phyloP scores from a whole-genome alignment of 1,139 yeast species.

The Saccharomyces hybrid region DNA sequence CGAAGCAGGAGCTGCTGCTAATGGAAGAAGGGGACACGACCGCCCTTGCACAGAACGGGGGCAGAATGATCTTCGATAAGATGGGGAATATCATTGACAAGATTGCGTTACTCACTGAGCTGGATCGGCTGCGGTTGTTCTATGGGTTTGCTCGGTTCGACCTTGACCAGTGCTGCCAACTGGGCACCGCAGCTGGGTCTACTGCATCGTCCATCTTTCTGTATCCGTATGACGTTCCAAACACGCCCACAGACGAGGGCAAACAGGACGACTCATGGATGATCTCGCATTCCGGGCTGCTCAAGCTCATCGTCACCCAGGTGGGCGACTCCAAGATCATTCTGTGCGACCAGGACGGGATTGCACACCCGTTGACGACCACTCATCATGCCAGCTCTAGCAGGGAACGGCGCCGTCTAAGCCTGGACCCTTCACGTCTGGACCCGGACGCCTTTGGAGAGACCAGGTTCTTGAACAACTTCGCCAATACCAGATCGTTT shows the following conservation, averaged over 20 bases:
- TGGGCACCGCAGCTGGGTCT: conserved; percentile 50
- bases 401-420: conserved; percentile 63
- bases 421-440: conserved; percentile 26
- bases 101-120: conserved; percentile 27
- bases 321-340: conserved; percentile 95
- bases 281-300: conserved; percentile 57
- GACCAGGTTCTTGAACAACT: conserved; percentile 63
- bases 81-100: conserved; percentile 33
- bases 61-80: conserved; percentile 33
- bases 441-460: conserved; percentile 92
- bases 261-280: conserved; percentile 46
- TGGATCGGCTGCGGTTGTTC: conserved; percentile 44
- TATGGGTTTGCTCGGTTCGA: conserved; percentile 59
- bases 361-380: conserved; percentile 68
- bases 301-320: conserved; percentile 73
- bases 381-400: conserved; percentile 86
- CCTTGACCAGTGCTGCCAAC: conserved; percentile 35
- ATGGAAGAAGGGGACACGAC: conserved; percentile 21
- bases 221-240: conserved; percentile 23
- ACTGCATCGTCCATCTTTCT: conserved; percentile 75
- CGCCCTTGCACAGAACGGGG: conserved; percentile 19
- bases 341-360: conserved; percentile 65
- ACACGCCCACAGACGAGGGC: conserved; percentile 29
- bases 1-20: conserved; percentile 33
- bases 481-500: conserved; percentile 88